Evolutionary conservation across 768 basidiomycete species (phyloP), one percentile per base, ranked within the genome.

Genomic region (Cystobasidium tubakii): DNA sequence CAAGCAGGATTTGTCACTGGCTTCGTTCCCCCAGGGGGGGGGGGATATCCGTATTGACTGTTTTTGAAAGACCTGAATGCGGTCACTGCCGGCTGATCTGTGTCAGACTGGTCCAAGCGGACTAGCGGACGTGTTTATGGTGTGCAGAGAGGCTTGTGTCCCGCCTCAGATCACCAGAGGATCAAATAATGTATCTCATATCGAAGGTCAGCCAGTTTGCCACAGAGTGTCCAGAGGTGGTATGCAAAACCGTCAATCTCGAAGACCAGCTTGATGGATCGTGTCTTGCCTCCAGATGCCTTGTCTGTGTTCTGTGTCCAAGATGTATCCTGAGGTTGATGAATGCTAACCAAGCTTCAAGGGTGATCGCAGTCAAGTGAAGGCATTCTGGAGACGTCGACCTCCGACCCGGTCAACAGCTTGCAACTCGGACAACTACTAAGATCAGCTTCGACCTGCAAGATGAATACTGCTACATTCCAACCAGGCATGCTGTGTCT

Each of bases 401-500:
- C 57, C 27, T 60, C 27, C 57, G 17, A 60, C 57, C 13, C 17
- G 57, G 46, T 50, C n/a, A n/a, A 21, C 46, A 50, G 46, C 46
- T 50, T 50, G 46, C 46, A 50, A 50, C 46, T 50, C 46, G 46
- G n/a, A 50, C 46, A 50, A 50, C 15, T 19, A 50, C 12, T n/a
- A n/a, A n/a, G 46, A 50, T 17, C 7, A 19, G 4, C 46, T 3
- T 50, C 46, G 21, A 50, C 46, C 12, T n/a, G 12, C 46, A 50
- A 17, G 15, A 50, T 50, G 46, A 50, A 50, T 19, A 50, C 46
- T 19, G 46, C 46, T 17, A 4, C 46, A 15, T 6, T 60, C 29
- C 57, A 60, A 25, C 23, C 57, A 27, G 29, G 29, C 29, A 27
- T 60, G 57, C 57, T 60, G 57, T 60, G 57, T 25, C 33, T 60